Conservation (phyloP, 1,284 basidiomycete genomes). For the Cryptococcus sp. region DNA sequence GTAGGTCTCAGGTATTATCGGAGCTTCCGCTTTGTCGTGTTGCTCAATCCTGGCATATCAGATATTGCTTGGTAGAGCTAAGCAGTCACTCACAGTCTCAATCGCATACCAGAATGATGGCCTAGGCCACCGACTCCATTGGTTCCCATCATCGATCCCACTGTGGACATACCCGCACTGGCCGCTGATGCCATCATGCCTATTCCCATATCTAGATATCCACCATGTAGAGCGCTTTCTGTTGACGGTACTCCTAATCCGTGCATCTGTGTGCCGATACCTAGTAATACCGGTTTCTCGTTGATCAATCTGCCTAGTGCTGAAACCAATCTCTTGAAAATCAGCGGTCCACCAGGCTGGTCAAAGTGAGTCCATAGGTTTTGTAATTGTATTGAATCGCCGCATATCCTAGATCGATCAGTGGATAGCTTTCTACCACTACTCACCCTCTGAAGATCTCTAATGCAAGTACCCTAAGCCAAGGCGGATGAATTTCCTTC, state of each 20-base stretch:
- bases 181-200: conserved; percentile 79
- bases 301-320: conserved; percentile 77
- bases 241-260: conserved; percentile 60
- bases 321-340: conserved; percentile 74
- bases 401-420: conserved; percentile 59
- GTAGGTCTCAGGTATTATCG: conserved; percentile 85
- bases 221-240: conserved; percentile 22
- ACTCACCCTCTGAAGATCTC: conserved; percentile 79
- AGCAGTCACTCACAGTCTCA: conserved; percentile 64
- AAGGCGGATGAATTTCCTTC: conserved; percentile 53
- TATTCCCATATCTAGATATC: conserved; percentile 63
- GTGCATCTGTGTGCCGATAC: conserved; percentile 70
- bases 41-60: conserved; percentile 72
- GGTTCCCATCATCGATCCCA: conserved; percentile 65
- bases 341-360: conserved; percentile 57
- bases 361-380: conserved; percentile 79
- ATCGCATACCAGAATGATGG: conserved; percentile 69
- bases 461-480: conserved; percentile 86
- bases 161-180: conserved; percentile 67
- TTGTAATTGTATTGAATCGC: conserved; percentile 73
- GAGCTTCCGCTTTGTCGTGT: conserved; percentile 91
- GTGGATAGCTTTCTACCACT: not conserved
- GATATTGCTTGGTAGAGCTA: conserved; percentile 5
- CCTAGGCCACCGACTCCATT: conserved; percentile 60
- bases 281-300: conserved; percentile 77